Base-by-base conservation (phyloP, 1,284 basidiomycete species). In the Naganishia sp. region DNA sequence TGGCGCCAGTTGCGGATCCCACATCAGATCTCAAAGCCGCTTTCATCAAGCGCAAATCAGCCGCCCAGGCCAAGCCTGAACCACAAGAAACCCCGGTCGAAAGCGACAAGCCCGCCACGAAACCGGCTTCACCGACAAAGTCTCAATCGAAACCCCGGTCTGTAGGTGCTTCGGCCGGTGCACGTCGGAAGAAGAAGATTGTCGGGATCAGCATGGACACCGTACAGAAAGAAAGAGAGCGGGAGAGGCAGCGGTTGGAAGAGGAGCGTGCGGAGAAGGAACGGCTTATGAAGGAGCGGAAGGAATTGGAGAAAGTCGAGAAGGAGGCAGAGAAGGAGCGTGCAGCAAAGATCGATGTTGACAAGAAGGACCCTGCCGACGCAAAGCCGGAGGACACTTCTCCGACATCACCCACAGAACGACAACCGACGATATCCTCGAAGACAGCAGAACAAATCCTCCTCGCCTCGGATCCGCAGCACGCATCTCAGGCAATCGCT, bases 171-270 rank as follows among this genome's bases (percentile, higher is more conserved):
- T 55, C 53, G 23, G 44, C 59, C 10, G 36, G 28, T 7, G 46
- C 42, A 5, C 18, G 59, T 1, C 33, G 59, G 21, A 13, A 49
- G 48, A 68, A 66, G 25, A 66, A 68, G 64, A 63, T 67, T 53
- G 60, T 63, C n/a, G 60, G 70, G 63, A 68, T 67, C 59, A 64
- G 69, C 52, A 52, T 50, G 44, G 65, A 28, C 31, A 52, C 13
- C 45, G 57, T 42, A 21, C 60, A 39, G 55, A 63, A 45, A 63
- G 66, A 46, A 42, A 48, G 68, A 52, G 46, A 65, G 18, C 36
- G 39, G 46, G 56, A 55, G 6, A 31, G 33, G 49, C 23, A 45
- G 42, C 33, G 36, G 28, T 11, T 45, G 55, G 53, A 66, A 43
- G 16, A 11, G 23, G 50, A 52, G 23, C 21, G 33, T 21, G 56